Evolutionary conservation across 2,329 filamentous ascomycete species (phyloP), one percentile per base, ranked within the genome.

Genomic region (Metarhizium anisopliae): DNA sequence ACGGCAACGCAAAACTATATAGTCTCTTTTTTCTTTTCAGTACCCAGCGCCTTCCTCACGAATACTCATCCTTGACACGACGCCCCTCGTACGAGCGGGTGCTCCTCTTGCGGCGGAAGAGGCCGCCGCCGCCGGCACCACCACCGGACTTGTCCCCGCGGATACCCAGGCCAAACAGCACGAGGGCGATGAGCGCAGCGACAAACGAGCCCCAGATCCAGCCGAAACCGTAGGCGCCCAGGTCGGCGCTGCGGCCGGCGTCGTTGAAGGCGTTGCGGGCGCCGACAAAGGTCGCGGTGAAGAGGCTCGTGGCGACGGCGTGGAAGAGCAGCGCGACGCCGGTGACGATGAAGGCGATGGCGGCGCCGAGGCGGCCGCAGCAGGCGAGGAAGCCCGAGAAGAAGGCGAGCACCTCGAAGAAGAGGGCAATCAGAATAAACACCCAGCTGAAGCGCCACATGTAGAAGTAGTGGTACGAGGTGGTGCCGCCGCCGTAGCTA

Each of bases 391-490:
- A 77, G 60, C 84, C 82, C 11, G 79, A 73, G 70, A 90, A 80
- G 67, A 92, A 83, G 59, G 86, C 82, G 30, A 83, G 55, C 51
- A 82, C 78, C 59, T 82, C 82, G 70, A 95, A 94, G 77, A 96
- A 84, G 42, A 96, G 81, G 18, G 85, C 83, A 61, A 97, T 86
- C 56, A 97, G 76, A 75, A 89, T 89, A 72, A 96, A 94, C 42
- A 92, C 90, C 82, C 93, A 97, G 70, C 90, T 87, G 76, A 96
- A 96, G 45, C 93, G 84, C 75, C 90, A 95, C 67, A 94, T 79
- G 73, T 91, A 90, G 75, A 81, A 97, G 77, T 85, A 95, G 60
- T 74, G 72, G 25, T 60, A 68, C 59, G 77, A 79, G 6, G 83
- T 86, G 3, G 81, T 85, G 57, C 72, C 60, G 57, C 73, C 72